These are phyloP conservation scores for Carallia pectinifolia DNA, from an alignment of 345 rosid genomes.

Conservation along the genomic window DNA sequence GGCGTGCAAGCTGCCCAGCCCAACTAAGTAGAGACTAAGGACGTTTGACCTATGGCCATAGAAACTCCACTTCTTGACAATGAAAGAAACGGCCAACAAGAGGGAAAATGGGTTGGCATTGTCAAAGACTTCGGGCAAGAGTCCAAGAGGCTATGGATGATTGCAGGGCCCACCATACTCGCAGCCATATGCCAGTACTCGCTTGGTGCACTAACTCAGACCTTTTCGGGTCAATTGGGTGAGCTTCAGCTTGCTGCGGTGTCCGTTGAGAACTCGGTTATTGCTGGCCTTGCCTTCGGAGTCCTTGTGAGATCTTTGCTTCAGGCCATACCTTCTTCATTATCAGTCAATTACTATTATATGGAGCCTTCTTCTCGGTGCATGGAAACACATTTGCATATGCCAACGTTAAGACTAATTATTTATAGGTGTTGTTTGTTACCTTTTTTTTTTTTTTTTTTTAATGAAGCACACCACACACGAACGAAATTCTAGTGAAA, in stretches of 20 bases:
- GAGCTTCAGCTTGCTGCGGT: slow-evolving; percentile 89
- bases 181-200: slow-evolving; percentile 74
- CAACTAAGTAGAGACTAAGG: not conserved
- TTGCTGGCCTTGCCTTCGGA: slow-evolving; percentile 84
- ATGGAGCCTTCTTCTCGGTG: no score
- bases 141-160: slow-evolving; percentile 68
- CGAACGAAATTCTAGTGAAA: no score
- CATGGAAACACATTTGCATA: no score
- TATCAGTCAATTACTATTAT: not conserved
- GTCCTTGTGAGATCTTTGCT: slow-evolving; percentile 56
- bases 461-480: no score
- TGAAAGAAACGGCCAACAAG: not conserved
- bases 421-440: not conserved
- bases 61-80: slow-evolving; percentile 38
- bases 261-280: slow-evolving; percentile 81
- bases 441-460: no score
- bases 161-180: slow-evolving; percentile 91
- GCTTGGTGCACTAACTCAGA: slow-evolving; percentile 86
- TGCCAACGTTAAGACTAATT: not conserved
- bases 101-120: not conserved
- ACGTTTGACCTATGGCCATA: slow-evolving; percentile 24
- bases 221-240: slow-evolving; percentile 66
- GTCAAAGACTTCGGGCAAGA: slow-evolving; percentile 57
- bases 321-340: no score
- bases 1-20: no score